Percentiles rank a stretch among this genome's conserved stretches.
These are phyloP conservation scores for Annona squamosa DNA, from an alignment of 164 flowering plant genomes.

Conservation along the genomic window DNA sequence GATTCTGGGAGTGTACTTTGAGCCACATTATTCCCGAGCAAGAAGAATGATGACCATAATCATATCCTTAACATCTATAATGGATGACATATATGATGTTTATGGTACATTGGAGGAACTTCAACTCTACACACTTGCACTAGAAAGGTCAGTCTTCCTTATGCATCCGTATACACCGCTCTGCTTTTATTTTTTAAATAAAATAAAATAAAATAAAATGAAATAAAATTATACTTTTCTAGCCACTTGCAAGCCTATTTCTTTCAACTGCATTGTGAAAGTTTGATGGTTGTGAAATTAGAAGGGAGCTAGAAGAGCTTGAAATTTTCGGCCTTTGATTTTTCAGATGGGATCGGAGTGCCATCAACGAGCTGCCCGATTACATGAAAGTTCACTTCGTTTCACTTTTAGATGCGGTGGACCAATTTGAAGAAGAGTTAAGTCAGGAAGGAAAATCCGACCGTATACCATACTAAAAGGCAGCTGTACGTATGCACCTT, in stretches of 20 bases:
- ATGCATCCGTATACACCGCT: neutral
- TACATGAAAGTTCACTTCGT: neutral
- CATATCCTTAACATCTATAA: neutral
- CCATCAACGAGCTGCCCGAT: neutral
- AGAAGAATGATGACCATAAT: constrained; percentile 1
- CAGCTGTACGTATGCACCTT: neutral
- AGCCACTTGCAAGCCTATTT: no score
- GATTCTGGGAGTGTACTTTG: constrained; percentile 2
- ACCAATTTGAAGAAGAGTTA: neutral
- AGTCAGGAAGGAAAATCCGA: neutral
- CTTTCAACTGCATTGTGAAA: no score
- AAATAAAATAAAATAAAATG: no score
- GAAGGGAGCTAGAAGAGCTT: no score
- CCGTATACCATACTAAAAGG: neutral
- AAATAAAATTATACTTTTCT: no score
- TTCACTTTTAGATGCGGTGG: neutral
- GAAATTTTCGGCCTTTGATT: neutral
- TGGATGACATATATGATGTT: constrained; percentile 9
- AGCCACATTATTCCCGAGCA: neutral
- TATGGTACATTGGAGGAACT: constrained; percentile 12
- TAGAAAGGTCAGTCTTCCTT: neutral
- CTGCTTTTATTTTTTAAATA: no score
- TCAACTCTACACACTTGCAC: constrained; percentile 2
- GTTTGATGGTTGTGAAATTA: no score
- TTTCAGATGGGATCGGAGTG: neutral